Conservation (phyloP, 495 filamentous ascomycete species). For the Emericellopsis terricola region DNA sequence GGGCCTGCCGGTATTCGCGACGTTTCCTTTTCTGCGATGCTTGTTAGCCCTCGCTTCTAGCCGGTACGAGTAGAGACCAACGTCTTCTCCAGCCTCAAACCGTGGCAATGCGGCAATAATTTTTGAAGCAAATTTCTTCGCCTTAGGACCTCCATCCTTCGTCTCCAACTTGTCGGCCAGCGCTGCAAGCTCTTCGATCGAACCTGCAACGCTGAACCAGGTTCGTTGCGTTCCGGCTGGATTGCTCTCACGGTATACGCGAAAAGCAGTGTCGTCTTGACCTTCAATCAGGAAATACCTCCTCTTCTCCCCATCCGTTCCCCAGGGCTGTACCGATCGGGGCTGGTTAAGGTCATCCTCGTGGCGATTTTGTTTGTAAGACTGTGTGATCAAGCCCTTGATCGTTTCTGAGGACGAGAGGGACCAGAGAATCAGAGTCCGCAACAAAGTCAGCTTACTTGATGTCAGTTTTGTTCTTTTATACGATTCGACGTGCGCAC, state of each 20-base stretch:
- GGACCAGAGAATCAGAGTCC: slow-evolving; percentile 72
- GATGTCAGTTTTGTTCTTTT: background rate
- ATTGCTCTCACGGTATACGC: slow-evolving; percentile 90
- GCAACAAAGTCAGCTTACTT: slow-evolving; percentile 55
- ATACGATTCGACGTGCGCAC: slow-evolving; percentile 49
- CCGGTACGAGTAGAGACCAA: slow-evolving; percentile 18
- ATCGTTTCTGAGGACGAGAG: slow-evolving; percentile 79
- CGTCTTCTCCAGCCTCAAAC: slow-evolving; percentile 91
- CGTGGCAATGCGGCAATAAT: slow-evolving; percentile 71
- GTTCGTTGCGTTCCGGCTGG: slow-evolving; percentile 55
- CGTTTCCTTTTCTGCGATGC: slow-evolving; percentile 62
- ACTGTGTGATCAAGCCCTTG: slow-evolving; percentile 60
- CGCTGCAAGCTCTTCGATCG: slow-evolving; percentile 64
- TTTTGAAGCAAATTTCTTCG: slow-evolving; percentile 53
- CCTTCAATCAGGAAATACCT: slow-evolving; percentile 90
- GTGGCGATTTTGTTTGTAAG: slow-evolving; percentile 77
- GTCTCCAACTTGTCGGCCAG: slow-evolving; percentile 56
- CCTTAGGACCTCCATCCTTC: slow-evolving; percentile 61
- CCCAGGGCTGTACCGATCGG: slow-evolving; percentile 89
- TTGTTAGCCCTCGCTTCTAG: background rate
- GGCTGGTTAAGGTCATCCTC: slow-evolving; percentile 89
- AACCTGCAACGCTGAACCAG: slow-evolving; percentile 87
- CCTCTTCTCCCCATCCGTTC: slow-evolving; percentile 74
- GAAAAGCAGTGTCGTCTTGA: slow-evolving; percentile 80
- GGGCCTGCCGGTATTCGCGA: slow-evolving; percentile 73